Conservation (phyloP, 257 asterid genomes). For the Jasminum sambac region DNA sequence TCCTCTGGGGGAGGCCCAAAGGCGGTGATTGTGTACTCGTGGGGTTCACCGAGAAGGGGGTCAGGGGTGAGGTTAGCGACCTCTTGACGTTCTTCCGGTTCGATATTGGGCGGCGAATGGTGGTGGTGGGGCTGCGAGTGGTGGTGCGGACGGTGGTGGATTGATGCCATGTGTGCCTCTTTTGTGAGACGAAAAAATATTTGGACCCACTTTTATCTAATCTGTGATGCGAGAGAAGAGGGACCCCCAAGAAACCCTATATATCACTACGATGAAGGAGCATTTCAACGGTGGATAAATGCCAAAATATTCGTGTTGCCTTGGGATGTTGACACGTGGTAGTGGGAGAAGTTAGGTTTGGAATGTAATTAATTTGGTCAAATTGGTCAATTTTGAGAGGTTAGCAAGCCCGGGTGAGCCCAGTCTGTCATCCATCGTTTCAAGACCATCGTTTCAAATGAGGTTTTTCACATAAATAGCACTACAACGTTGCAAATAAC, state of each 20-base stretch:
- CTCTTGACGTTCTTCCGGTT: conserved; percentile 29
- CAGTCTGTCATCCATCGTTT: neutral
- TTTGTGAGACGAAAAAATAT: conserved; percentile 24
- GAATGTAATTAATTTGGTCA: conserved; percentile 22
- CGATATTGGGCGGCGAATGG: conserved; percentile 24
- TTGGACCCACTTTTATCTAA: conserved; percentile 37
- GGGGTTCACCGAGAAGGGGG: conserved; percentile 46
- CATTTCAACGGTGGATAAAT: conserved; percentile 27
- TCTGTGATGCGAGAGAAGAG: conserved; percentile 28
- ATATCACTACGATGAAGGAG: conserved; percentile 19
- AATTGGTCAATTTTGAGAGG: neutral
- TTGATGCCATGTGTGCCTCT: conserved; percentile 31
- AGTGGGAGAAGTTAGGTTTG: neutral
- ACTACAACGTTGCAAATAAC: neutral
- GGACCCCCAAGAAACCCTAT: conserved; percentile 30
- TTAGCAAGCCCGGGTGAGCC: neutral
- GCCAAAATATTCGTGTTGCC: neutral
- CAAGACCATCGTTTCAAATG: neutral
- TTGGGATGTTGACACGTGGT: conserved; percentile 35
- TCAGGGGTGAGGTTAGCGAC: conserved; percentile 38
- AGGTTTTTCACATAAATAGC: neutral
- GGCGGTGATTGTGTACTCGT: conserved; percentile 50
- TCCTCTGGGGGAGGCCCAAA: conserved; percentile 35
- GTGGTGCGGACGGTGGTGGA: conserved; percentile 21
- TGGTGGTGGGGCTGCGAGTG: conserved; percentile 16